Conservation (phyloP, 2,329 filamentous ascomycete genomes). For the Xylaria sp. region DNA sequence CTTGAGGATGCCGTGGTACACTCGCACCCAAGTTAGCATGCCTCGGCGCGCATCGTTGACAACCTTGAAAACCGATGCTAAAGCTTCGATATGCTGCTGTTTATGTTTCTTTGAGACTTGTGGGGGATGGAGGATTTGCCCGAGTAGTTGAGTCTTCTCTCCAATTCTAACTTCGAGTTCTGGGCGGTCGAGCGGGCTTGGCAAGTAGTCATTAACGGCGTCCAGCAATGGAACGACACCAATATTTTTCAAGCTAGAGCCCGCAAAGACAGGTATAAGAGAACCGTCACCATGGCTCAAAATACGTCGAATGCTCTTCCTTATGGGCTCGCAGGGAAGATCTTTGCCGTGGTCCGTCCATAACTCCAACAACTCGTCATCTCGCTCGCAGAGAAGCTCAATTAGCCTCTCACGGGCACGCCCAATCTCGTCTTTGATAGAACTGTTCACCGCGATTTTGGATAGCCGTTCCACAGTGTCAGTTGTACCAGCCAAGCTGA, state of each 20-base stretch:
- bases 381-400: slow-evolving; percentile 87
- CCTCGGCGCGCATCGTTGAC: slow-evolving; percentile 88
- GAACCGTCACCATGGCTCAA: slow-evolving; percentile 74
- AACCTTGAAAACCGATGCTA: slow-evolving; percentile 90
- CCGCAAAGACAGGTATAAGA: slow-evolving; percentile 89
- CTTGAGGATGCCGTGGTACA: slow-evolving; percentile 85
- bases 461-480: slow-evolving; percentile 54
- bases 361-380: slow-evolving; percentile 85
- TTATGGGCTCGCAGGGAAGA: slow-evolving; percentile 74
- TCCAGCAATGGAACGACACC: slow-evolving; percentile 93
- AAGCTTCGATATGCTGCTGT: slow-evolving; percentile 54
- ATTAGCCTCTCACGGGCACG: slow-evolving; percentile 81
- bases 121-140: slow-evolving; percentile 53
- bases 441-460: slow-evolving; percentile 62
- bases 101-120: slow-evolving; percentile 51
- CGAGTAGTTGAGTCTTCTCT: slow-evolving; percentile 59
- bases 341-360: slow-evolving; percentile 84
- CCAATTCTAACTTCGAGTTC: slow-evolving; percentile 81
- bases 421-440: slow-evolving; percentile 73
- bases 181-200: slow-evolving; percentile 81
- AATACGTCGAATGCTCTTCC: slow-evolving; percentile 77
- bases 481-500: slow-evolving; percentile 72
- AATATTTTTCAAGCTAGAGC: slow-evolving; percentile 92
- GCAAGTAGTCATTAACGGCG: slow-evolving; percentile 86
- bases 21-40: slow-evolving; percentile 88